Percentiles rank a stretch among this genome's conserved stretches.
Conservation (phyloP, 495 filamentous ascomycete genomes). For the Penicillium turbatum region DNA sequence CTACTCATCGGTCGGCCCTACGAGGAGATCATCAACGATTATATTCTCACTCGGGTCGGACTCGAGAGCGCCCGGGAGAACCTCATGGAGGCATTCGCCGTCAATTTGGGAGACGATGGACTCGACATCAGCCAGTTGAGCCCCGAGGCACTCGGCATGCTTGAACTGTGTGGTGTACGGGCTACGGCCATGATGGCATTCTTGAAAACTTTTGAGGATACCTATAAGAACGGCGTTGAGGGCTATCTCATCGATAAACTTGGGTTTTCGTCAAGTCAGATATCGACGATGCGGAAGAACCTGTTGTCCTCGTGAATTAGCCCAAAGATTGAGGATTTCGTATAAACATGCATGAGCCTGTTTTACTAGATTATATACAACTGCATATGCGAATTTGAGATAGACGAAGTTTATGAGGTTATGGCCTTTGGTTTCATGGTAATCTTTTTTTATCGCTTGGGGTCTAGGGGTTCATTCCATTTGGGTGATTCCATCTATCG, state of each 20-base stretch:
- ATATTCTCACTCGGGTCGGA: slow-evolving; percentile 30
- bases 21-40: slow-evolving; percentile 49
- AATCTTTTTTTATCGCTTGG: too few relatives aligned
- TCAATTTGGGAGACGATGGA: neutral
- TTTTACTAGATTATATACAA: neutral
- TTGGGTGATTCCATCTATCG: too few relatives aligned
- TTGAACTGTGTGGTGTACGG: slow-evolving; percentile 27
- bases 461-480: too few relatives aligned
- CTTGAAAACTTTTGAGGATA: slow-evolving; percentile 24
- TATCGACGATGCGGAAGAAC: slow-evolving; percentile 18
- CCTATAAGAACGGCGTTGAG: slow-evolving; percentile 21
- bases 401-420: too few relatives aligned
- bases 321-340: neutral
- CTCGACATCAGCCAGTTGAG: slow-evolving; percentile 21
- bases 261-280: slow-evolving; percentile 16
- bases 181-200: slow-evolving; percentile 29
- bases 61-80: slow-evolving; percentile 27
- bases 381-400: neutral
- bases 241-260: slow-evolving; percentile 20
- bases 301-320: neutral
- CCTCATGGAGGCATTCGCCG: slow-evolving; percentile 19
- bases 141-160: slow-evolving; percentile 24
- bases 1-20: slow-evolving; percentile 45
- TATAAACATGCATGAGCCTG: neutral
- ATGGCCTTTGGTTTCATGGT: too few relatives aligned